These are phyloP conservation scores for Blastobotrys persicus DNA, from an alignment of 1,139 yeast species.

Conservation along the genomic window DNA sequence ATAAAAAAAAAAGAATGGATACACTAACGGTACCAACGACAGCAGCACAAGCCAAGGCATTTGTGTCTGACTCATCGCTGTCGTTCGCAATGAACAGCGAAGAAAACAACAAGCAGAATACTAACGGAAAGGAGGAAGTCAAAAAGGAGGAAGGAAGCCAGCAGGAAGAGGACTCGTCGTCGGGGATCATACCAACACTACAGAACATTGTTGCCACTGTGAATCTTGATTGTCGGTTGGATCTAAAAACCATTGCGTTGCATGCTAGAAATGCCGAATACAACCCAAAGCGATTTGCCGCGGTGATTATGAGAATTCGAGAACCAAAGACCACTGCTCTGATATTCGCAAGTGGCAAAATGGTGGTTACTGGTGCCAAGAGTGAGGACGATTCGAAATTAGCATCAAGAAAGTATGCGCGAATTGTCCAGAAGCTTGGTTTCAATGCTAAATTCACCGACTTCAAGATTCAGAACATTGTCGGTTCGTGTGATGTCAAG, in stretches of 20 bases:
- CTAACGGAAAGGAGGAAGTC: constrained; percentile 18
- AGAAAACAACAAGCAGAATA: constrained; percentile 13
- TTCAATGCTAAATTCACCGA: constrained; percentile 90
- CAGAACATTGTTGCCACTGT: constrained; percentile 92
- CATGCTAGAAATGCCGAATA: constrained; percentile 99
- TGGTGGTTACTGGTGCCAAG: constrained; percentile 99
- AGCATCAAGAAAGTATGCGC: constrained; percentile 95
- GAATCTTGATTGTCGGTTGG: constrained; percentile 91
- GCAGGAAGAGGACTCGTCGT: constrained; percentile 13
- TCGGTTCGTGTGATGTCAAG: constrained; percentile 95
- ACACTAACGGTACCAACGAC: constrained; percentile 73
- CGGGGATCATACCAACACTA: constrained; percentile 21
- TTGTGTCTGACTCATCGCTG: constrained; percentile 65
- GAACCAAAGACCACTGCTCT: constrained; percentile 98
- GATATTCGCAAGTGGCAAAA: constrained; percentile 97
- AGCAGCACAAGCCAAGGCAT: constrained; percentile 77
- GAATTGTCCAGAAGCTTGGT: constrained; percentile 96
- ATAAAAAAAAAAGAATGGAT: constrained; percentile 48
- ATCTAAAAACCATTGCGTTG: constrained; percentile 92
- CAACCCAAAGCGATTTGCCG: constrained; percentile 97
- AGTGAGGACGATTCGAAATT: constrained; percentile 96
- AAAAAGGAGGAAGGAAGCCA: constrained; percentile 22
- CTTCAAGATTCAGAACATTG: constrained; percentile 95
- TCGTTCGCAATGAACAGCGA: constrained; percentile 50
- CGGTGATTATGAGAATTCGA: constrained; percentile 98